A percentile compares a stretch with the other conserved stretches of the same genome.
phyloP scores from a whole-genome alignment of 2,329 filamentous ascomycete genomes.

The Fusarium mexicanum region DNA sequence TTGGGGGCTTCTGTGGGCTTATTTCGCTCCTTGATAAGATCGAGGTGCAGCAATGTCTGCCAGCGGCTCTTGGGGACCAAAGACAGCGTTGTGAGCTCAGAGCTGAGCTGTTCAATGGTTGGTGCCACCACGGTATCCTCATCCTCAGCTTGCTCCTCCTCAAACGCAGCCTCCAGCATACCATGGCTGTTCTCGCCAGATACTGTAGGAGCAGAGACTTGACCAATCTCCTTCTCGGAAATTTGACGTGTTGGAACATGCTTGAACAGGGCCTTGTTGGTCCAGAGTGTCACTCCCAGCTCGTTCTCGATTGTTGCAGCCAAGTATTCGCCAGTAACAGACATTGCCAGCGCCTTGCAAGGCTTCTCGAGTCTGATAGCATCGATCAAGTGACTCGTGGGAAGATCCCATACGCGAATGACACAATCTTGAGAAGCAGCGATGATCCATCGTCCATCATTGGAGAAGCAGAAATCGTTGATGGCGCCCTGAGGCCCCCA shows the following conservation, averaged over 20 bases:
- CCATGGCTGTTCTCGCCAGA: slow-evolving; percentile 85
- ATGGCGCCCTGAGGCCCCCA: slow-evolving; percentile 81
- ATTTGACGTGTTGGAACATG: slow-evolving; percentile 89
- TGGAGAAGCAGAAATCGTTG: slow-evolving; percentile 88
- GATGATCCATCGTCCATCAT: slow-evolving; percentile 92
- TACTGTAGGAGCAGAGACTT: slow-evolving; percentile 74
- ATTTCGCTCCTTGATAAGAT: slow-evolving; percentile 92
- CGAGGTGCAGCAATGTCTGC: slow-evolving; percentile 93
- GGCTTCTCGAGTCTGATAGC: slow-evolving; percentile 82
- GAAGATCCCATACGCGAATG: slow-evolving; percentile 91
- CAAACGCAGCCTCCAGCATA: slow-evolving; percentile 79
- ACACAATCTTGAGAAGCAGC: slow-evolving; percentile 84
- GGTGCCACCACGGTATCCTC: slow-evolving; percentile 66
- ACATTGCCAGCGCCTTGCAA: slow-evolving; percentile 89
- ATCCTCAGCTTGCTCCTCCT: slow-evolving; percentile 62
- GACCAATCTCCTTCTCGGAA: slow-evolving; percentile 75
- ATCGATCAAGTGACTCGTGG: slow-evolving; percentile 94
- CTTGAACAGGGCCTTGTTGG: slow-evolving; percentile 89
- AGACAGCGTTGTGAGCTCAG: slow-evolving; percentile 87
- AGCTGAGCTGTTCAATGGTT: slow-evolving; percentile 78
- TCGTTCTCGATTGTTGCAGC: slow-evolving; percentile 85
- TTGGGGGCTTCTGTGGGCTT: slow-evolving; percentile 94
- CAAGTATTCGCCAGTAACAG: slow-evolving; percentile 90
- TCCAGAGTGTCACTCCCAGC: slow-evolving; percentile 94
- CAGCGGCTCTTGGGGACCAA: slow-evolving; percentile 89